These are phyloP conservation scores for Wickerhamomyces sp. DNA, from an alignment of 1,139 yeast genomes.

Conservation along the genomic window DNA sequence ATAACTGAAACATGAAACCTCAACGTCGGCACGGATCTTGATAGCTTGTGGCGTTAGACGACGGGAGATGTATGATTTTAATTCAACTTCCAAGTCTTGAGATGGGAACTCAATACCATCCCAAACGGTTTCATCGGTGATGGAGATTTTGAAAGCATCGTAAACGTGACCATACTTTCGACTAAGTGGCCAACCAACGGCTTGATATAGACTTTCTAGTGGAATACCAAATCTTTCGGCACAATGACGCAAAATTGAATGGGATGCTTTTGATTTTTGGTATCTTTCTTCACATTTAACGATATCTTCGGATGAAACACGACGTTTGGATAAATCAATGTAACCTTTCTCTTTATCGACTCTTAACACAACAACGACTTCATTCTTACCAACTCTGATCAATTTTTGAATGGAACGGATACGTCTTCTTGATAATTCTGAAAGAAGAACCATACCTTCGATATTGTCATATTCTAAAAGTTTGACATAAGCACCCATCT, in stretches of 20 bases:
- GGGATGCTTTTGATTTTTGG: constrained; percentile 95
- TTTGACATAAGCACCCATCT: constrained; percentile 97
- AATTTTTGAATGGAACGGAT: constrained; percentile 95
- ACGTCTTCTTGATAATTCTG: constrained; percentile 97
- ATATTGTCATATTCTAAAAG: constrained; percentile 94
- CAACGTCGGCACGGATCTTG: constrained; percentile 95
- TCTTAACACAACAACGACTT: constrained; percentile 97
- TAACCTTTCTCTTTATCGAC: constrained; percentile 98
- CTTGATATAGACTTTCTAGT: constrained; percentile 77
- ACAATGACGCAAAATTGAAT: constrained; percentile 94
- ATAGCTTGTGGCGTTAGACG: constrained; percentile 97
- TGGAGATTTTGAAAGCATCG: constrained; percentile 94
- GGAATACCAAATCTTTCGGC: constrained; percentile 93
- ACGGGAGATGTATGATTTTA: constrained; percentile 80
- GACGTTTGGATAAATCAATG: constrained; percentile 94
- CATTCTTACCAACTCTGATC: constrained; percentile 97
- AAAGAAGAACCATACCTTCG: constrained; percentile 96
- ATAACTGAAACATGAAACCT: constrained; percentile 93
- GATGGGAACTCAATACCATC: constrained; percentile 65
- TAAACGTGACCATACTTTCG: constrained; percentile 95
- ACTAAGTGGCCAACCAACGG: constrained; percentile 97
- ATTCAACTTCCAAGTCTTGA: constrained; percentile 67
- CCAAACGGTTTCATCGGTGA: constrained; percentile 86
- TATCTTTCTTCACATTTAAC: constrained; percentile 96
- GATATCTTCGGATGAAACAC: constrained; percentile 97